These are phyloP conservation scores for Trypanosoma platydactyli DNA, from an alignment of 208 protist species.

Conservation along the genomic window DNA sequence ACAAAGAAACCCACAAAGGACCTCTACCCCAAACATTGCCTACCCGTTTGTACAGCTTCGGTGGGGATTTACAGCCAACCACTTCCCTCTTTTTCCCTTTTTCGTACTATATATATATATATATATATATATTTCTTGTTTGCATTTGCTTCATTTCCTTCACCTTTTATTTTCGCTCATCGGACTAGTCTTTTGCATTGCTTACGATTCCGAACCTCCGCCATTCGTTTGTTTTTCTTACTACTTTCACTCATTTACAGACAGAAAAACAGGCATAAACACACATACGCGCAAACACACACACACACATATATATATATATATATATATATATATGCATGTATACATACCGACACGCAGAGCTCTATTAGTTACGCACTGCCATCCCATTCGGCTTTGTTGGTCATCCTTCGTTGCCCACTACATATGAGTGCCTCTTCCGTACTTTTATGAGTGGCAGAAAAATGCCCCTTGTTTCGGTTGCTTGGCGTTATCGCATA, in stretches of 20 bases:
- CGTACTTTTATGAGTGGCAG: background rate
- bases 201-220: too few relatives aligned
- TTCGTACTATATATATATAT: too few relatives aligned
- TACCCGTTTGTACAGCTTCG: too few relatives aligned
- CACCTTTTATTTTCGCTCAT: too few relatives aligned
- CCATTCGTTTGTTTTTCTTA: too few relatives aligned
- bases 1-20: background rate
- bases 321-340: slow-evolving; percentile 17
- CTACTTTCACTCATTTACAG: background rate
- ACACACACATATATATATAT: slow-evolving; percentile 13
- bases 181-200: too few relatives aligned
- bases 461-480: background rate
- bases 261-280: slow-evolving; percentile 16
- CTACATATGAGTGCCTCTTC: background rate
- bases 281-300: background rate
- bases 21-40: too few relatives aligned
- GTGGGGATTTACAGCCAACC: too few relatives aligned
- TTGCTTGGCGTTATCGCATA: background rate
- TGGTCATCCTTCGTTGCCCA: background rate
- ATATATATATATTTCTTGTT: too few relatives aligned
- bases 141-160: too few relatives aligned
- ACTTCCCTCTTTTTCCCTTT: too few relatives aligned
- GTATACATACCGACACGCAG: slow-evolving; percentile 4
- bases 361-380: background rate
- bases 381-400: background rate